Conservation (phyloP, 192 early-diverging fungal species). For the Mortierella claussenii region DNA sequence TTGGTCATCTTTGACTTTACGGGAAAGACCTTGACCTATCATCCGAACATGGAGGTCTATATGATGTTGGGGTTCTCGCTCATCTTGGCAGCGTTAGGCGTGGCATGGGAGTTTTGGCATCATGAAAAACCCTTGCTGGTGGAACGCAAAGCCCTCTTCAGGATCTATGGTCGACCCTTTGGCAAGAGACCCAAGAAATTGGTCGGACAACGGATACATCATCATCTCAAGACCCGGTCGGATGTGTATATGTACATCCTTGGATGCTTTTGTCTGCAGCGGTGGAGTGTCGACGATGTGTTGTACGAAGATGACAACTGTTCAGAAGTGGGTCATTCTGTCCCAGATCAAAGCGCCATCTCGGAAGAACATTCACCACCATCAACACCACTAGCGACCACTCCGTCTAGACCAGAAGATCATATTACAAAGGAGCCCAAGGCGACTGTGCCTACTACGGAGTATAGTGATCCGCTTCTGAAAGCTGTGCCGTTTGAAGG, state of each 20-base stretch:
- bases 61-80: slow-evolving; percentile 30
- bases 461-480: background rate
- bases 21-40: slow-evolving; percentile 40
- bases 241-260: slow-evolving; percentile 23
- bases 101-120: slow-evolving; percentile 49
- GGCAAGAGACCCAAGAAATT: slow-evolving; percentile 37
- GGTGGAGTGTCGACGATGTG: slow-evolving; percentile 26
- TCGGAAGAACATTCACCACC: background rate
- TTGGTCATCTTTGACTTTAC: slow-evolving; percentile 53
- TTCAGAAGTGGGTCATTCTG: slow-evolving; percentile 1
- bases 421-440: background rate
- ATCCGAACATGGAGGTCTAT: slow-evolving; percentile 34
- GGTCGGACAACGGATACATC: slow-evolving; percentile 32
- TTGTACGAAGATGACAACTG: slow-evolving; percentile 13
- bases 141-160: slow-evolving; percentile 31
- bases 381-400: background rate
- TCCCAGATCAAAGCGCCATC: slow-evolving; percentile 1
- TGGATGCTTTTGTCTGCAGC: slow-evolving; percentile 15
- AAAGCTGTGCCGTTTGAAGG: slow-evolving; percentile 7
- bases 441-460: background rate
- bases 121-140: slow-evolving; percentile 31
- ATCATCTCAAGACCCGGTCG: slow-evolving; percentile 21
- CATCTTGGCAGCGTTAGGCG: slow-evolving; percentile 20
- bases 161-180: slow-evolving; percentile 48
- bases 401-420: background rate